phyloP scores from a whole-genome alignment of 305 asterid genomes.

The Fraxinus baroniana region DNA sequence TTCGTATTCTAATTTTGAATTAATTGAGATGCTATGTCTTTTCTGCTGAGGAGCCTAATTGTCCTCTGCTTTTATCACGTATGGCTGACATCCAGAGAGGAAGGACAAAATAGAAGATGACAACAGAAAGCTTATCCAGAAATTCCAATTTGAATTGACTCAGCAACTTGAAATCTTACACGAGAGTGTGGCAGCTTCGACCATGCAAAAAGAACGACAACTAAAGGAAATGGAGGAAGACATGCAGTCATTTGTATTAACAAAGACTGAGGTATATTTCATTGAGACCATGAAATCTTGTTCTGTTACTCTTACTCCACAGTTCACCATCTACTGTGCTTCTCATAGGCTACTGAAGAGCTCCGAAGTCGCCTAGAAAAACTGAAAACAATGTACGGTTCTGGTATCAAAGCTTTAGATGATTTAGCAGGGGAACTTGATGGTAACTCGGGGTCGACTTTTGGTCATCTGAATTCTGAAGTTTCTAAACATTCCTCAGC shows the following conservation, averaged over 20 bases:
- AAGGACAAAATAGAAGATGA: constrained; percentile 92
- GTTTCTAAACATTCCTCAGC: constrained; percentile 82
- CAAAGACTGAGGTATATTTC: constrained; percentile 72
- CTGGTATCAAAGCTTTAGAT: constrained; percentile 77
- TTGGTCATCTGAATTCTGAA: constrained; percentile 72
- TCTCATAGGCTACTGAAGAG: constrained; percentile 82
- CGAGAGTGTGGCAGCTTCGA: constrained; percentile 79
- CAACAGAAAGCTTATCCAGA: constrained; percentile 74
- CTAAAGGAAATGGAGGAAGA: constrained; percentile 94
- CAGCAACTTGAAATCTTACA: constrained; percentile 86
- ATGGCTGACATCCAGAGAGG: constrained; percentile 61
- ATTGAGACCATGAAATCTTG: constrained; percentile 13
- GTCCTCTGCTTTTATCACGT: constrained; percentile 24
- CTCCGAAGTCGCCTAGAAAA: constrained; percentile 68
- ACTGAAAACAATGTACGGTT: constrained; percentile 71
- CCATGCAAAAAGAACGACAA: constrained; percentile 85
- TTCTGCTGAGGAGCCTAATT: constrained; percentile 9
- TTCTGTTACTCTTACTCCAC: constrained; percentile 5
- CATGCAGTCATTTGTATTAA: constrained; percentile 89
- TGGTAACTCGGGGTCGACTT: constrained; percentile 66
- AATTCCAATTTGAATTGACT: constrained; percentile 79
- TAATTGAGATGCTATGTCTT: neutral
- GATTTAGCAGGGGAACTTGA: constrained; percentile 81
- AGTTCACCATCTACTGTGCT: constrained; percentile 20
- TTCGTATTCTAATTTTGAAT: constrained; percentile 36